phyloP scores from a whole-genome alignment of 306 rosid genomes.

The Trichosanthes truncata region DNA sequence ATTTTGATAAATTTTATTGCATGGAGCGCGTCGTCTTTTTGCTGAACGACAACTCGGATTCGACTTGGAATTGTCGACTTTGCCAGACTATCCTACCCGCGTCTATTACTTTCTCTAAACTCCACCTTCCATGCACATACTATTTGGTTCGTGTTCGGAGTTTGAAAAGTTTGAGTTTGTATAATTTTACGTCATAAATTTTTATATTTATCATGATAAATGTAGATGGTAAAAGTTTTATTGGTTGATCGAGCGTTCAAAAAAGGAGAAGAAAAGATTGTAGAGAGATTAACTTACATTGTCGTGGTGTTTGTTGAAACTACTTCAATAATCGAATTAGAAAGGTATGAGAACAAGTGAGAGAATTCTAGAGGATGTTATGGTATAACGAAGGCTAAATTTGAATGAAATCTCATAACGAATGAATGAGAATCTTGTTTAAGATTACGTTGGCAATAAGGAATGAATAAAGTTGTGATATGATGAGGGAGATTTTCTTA shows the following conservation, averaged over 20 bases:
- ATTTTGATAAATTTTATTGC: neutral
- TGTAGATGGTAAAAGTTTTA: too few species aligned
- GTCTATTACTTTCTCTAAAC: neutral
- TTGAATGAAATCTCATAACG: too few species aligned
- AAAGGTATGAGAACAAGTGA: too few species aligned
- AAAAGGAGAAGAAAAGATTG: too few species aligned
- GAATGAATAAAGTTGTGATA: too few species aligned
- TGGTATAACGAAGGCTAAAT: too few species aligned
- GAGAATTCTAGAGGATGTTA: too few species aligned
- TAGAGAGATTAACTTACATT: too few species aligned
- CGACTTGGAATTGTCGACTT: neutral
- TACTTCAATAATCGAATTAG: neutral
- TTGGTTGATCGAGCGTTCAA: too few species aligned
- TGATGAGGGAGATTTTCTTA: too few species aligned
- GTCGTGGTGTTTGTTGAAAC: neutral
- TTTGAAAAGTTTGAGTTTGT: neutral
- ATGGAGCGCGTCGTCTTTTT: neutral
- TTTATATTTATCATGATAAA: neutral
- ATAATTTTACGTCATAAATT: neutral
- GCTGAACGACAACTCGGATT: slow-evolving; percentile 6
- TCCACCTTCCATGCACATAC: neutral
- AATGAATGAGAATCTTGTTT: too few species aligned
- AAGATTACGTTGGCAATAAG: too few species aligned
- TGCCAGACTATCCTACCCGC: neutral
- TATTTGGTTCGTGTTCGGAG: neutral